Base-by-base conservation (phyloP, 108 stramenopile genomes). In the Mediolabrus comicus region DNA sequence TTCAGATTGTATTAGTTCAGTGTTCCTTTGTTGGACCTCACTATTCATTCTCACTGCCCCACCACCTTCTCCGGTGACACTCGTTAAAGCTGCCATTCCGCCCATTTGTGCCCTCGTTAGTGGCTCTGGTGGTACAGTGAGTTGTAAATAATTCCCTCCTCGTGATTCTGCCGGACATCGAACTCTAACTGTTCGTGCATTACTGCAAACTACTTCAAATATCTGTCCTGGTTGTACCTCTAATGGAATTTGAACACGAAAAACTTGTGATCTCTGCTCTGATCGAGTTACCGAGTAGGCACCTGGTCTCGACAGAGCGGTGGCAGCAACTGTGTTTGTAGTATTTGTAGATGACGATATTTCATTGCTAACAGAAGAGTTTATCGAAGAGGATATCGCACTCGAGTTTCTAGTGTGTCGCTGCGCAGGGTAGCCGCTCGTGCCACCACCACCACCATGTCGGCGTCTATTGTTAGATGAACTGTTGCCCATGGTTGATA, bases 91-190 rank as follows among this genome's bases (percentile, higher is more conserved):
- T 35, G 89, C 88, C 74, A 83, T 82, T 38, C 74, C 82, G 14
- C 58, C 62, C 4, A 46, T 56, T 46, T 85, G 56, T 7, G 81
- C 81, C 33, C 81, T 75, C 10, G 79, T 70, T 6, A 66, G 46
- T 9, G 87, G 88, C 72, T 92, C 89, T 10, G 89, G 86, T 11
- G 95, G 95, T 3, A 96, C 52, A 0, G 89, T 88, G 7, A 96
- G 93, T 43, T 90, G 89, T 10, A 96, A 66, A 17, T 84, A 83
- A 17, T 91, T 85, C 14, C 95, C 95, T 16, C 91, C 86, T 4
- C 87, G 75, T 6, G 82, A 83, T 22, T 79, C 70, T 2, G 69
- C 56, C 4, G 95, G 95, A 79, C 95, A 96, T 33, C 91, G 67
- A 0, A 96, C 92, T 26, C 87, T 77, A 3, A 96, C 92, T 33